Evolutionary conservation across 2,329 filamentous ascomycete species (phyloP), one percentile per base, ranked within the genome.

Genomic region (Fonsecaea monophora): DNA sequence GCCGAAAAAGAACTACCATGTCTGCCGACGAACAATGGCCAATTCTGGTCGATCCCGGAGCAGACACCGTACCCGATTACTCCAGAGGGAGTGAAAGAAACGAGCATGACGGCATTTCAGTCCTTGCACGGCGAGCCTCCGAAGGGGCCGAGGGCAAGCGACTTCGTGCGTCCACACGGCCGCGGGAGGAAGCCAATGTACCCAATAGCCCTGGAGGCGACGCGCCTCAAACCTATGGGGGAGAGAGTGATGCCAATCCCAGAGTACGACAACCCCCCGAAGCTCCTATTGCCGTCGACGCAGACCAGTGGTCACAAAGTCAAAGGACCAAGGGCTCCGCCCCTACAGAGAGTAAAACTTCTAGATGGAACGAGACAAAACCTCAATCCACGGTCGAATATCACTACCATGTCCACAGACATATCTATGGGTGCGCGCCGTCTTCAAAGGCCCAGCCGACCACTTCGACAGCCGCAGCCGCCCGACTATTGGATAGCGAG

Each of bases 361-460:
- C 18, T 59, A 35, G 40, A 54, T 42, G 64, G 58, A 40, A 37
- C 40, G 38, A 67, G 25, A 67, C 59, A 64, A 40, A 60, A 53
- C 15, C 55, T 62, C 25, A 62, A 57, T 21, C 72, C 67, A 42
- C 62, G 62, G 18, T 62, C 61, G 37, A 70, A 74, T 76, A 79
- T 75, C 75, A 80, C 76, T 77, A 78, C 75, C 77, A 80, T 74
- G 71, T 77, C 73, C 75, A 80, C 76, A 74, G 75, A 75, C 75
- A 76, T 77, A 67, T 74, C 73, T 60, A 74, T 72, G 30, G 68
- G 73, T 64, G 75, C 68, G 53, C 67, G 37, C 15, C 48, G 34
- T 18, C 30, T 45, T 57, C 63, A 48, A 50, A 53, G 53, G 12
- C 61, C 66, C 35, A 50, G 53, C 25, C 62, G 40, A 4, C 35